A percentile compares a stretch with the other conserved stretches of the same genome.
phyloP scores from a whole-genome alignment of 768 basidiomycete genomes.

The Tulasnella sp. region DNA sequence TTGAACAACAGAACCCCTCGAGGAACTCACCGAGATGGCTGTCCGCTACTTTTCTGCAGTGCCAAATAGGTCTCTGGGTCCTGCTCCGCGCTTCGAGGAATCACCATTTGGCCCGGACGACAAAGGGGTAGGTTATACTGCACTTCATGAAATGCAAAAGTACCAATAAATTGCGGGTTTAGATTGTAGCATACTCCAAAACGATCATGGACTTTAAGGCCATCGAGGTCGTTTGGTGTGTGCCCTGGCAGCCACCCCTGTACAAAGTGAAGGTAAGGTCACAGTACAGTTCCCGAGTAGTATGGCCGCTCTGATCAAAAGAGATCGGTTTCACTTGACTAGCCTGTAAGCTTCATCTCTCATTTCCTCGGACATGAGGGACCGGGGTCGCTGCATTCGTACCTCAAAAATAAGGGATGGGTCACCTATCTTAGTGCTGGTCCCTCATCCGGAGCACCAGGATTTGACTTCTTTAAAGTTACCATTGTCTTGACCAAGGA shows the following conservation, averaged over 20 bases:
- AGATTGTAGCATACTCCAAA: slow-evolving; percentile 57
- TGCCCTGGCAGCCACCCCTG: slow-evolving; percentile 31
- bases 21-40: slow-evolving; percentile 61
- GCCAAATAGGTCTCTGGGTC: slow-evolving; percentile 51
- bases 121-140: slow-evolving; percentile 55
- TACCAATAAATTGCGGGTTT: slow-evolving; percentile 28
- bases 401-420: slow-evolving; percentile 88
- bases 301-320: slow-evolving; percentile 53
- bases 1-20: slow-evolving; percentile 58
- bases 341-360: slow-evolving; percentile 70
- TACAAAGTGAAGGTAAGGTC: slow-evolving; percentile 29
- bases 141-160: slow-evolving; percentile 8
- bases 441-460: slow-evolving; percentile 61
- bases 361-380: slow-evolving; percentile 92
- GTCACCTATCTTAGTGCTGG: slow-evolving; percentile 69
- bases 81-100: slow-evolving; percentile 50
- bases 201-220: slow-evolving; percentile 85
- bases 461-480: slow-evolving; percentile 88
- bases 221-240: slow-evolving; percentile 63
- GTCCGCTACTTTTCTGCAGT: slow-evolving; percentile 70
- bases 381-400: slow-evolving; percentile 83
- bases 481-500: slow-evolving; percentile 74
- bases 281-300: background rate
- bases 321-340: slow-evolving; percentile 50
- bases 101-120: slow-evolving; percentile 72